Base-by-base conservation (phyloP, 2,329 filamentous ascomycete species). In the Hypoxylon sp. region DNA sequence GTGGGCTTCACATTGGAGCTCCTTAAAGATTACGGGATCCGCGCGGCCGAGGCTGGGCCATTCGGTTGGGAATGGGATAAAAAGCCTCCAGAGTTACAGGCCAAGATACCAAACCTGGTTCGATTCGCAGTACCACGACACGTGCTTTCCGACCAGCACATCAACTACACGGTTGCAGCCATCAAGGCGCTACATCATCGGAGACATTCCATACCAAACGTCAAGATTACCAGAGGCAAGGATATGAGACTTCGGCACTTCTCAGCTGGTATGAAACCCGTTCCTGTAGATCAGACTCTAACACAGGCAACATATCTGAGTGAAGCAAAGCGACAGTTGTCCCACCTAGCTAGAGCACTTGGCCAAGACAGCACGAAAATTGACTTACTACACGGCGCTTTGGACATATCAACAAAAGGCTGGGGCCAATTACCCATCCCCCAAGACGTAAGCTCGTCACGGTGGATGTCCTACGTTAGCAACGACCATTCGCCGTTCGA, bases 51-150 rank as follows among this genome's bases (percentile, higher is more conserved):
- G 11, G 33, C 17, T 14, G 50, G 50, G 26, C 26, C 26, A 4
- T 26, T 26, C 6, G 26, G 4, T 4, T 26, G 72, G 72, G 56
- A 72, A 58, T 72, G 68, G 70, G 72, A 74, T 35, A 71, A 66
- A 6, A 62, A 72, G 54, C 10, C 67, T 5, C 67, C 65, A 3
- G 65, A 59, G 33, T 22, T 65, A 14, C 69, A 26, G 4, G 26
- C 3, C 4, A 26, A 26, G 26, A 26, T 26, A 5, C 26, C 26
- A 26, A 26, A 26, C 26, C 6, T 26, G 6, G 72, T 74, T 37
- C 69, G 69, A 13, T 72, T 74, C 53, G 72, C 71, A 1, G 62
- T 72, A 17, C 72, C 69, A 39, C 67, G 72, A 9, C 52, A 74
- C 29, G 67, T 72, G 22, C 48, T 73, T 31, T 72, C 67, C 14